Evolutionary conservation across 139 green algal genomes (phyloP).

Genomic region (Coccomyxa sp.): DNA sequence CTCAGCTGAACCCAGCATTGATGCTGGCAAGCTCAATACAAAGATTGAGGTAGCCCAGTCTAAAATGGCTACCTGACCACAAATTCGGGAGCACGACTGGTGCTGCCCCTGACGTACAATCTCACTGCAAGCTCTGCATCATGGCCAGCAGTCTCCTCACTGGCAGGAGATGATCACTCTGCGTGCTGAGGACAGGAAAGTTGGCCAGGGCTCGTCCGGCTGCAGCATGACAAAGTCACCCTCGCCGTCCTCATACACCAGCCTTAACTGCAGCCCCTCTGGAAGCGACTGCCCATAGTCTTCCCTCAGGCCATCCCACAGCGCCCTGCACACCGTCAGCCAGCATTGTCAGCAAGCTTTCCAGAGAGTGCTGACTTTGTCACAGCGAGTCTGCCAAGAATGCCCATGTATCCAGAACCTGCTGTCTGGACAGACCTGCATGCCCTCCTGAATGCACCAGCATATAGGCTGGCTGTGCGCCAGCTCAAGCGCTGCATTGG

Average conservation of each 20-base stretch:
- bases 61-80: too few species aligned
- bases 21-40: background rate
- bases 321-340: background rate
- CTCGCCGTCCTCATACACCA: background rate
- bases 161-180: background rate
- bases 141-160: background rate
- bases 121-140: background rate
- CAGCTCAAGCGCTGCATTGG: too few species aligned
- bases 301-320: background rate
- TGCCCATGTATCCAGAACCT: background rate
- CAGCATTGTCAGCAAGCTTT: background rate
- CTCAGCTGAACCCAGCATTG: background rate
- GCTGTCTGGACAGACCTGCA: background rate
- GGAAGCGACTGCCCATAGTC: background rate
- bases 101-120: too few species aligned
- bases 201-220: background rate
- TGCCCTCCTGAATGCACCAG: background rate
- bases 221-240: background rate
- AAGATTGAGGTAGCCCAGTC: too few species aligned
- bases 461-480: too few species aligned
- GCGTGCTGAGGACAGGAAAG: background rate
- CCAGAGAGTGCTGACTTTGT: background rate
- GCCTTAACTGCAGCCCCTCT: background rate
- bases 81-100: too few species aligned
- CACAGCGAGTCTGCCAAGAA: background rate